Evolutionary conservation across 2,329 filamentous ascomycete genomes (phyloP).

Genomic region (Fusarium sp.): DNA sequence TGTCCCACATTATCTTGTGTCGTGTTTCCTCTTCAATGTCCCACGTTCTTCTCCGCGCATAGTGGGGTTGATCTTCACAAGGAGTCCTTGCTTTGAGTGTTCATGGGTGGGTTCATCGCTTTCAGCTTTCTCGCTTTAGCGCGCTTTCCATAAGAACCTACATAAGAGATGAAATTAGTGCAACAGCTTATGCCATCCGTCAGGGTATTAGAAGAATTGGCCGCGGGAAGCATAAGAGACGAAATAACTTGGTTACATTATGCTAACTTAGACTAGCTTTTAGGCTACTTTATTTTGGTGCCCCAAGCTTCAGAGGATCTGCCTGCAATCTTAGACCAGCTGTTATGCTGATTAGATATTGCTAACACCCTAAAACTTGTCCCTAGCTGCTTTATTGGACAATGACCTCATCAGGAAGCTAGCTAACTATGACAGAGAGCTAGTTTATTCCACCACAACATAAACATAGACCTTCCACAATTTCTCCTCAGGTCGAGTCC

Average conservation of each 20-base stretch:
- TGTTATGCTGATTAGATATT: background rate
- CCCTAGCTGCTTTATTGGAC: background rate
- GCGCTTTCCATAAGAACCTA: background rate
- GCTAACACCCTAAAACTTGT: background rate
- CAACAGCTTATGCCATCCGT: background rate
- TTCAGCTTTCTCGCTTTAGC: background rate
- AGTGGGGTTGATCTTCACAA: conserved; percentile 32
- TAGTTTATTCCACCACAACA: background rate
- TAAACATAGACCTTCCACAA: background rate
- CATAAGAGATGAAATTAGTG: background rate
- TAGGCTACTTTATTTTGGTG: background rate
- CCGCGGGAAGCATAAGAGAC: too few species aligned
- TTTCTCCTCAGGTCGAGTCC: background rate
- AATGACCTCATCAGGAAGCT: conserved; percentile 28
- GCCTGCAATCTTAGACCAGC: too few species aligned
- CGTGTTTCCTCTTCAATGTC: background rate
- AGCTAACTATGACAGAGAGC: conserved; percentile 11
- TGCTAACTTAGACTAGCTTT: background rate
- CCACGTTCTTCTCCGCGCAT: background rate
- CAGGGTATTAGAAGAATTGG: background rate
- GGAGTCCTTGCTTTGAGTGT: conserved; percentile 5
- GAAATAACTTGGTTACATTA: too few species aligned
- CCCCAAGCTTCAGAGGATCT: too few species aligned
- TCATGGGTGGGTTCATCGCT: background rate
- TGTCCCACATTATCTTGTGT: background rate